A percentile compares a stretch with the other conserved stretches of the same genome.
Evolutionary conservation across 345 rosid species (phyloP).

Genomic region (Citrus mangshanensis): DNA sequence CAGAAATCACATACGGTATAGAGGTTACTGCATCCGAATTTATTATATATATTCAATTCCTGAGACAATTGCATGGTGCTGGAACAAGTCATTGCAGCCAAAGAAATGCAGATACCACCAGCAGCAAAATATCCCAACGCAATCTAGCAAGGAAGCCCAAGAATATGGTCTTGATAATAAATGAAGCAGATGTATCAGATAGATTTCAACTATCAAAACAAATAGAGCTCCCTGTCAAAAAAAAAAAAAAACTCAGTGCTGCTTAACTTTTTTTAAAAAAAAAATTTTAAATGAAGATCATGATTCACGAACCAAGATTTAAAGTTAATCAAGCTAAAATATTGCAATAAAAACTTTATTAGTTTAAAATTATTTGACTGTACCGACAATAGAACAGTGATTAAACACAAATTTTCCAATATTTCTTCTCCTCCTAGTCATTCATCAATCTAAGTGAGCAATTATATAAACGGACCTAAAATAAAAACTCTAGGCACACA

Average conservation of each 20-base stretch:
- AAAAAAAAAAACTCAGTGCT: not conserved
- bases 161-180: not conserved
- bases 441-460: not conserved
- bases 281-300: not conserved
- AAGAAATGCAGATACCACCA: conserved; percentile 16
- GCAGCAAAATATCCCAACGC: conserved; percentile 5
- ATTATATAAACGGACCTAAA: not conserved
- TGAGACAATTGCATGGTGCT: conserved; percentile 50
- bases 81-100: conserved; percentile 43
- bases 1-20: conserved; percentile 28
- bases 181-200: not conserved
- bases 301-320: not conserved
- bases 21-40: conserved; percentile 32
- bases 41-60: conserved; percentile 39
- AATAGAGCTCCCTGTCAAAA: conserved; percentile 1
- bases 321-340: not conserved
- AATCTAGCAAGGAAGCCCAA: not conserved
- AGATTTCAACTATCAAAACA: not conserved
- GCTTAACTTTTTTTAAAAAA: not conserved
- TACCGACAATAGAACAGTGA: not conserved
- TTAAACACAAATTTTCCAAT: not conserved
- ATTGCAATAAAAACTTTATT: not conserved
- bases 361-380: not conserved
- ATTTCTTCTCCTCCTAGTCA: not conserved
- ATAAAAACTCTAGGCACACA: not conserved